Evolutionary conservation across 768 basidiomycete genomes (phyloP).

Genomic region (Russula emetica): DNA sequence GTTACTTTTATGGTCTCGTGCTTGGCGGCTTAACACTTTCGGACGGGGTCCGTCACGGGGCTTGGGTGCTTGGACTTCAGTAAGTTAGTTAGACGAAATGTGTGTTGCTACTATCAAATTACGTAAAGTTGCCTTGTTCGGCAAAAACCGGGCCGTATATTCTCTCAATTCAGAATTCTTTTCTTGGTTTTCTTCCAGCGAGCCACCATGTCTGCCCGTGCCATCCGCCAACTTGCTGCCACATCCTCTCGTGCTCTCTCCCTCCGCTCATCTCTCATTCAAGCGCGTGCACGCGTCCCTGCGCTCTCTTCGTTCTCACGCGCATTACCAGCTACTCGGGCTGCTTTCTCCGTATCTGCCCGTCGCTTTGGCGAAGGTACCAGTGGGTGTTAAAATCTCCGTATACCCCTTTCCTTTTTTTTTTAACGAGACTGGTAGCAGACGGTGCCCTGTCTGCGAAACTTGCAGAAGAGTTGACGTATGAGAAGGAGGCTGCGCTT

Average conservation of each 20-base stretch:
- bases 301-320: conserved; percentile 28
- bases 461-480: conserved; percentile 77
- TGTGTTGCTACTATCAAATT: too few relatives aligned
- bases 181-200: neutral
- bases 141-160: neutral
- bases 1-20: conserved; percentile 14
- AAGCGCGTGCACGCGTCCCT: conserved; percentile 31
- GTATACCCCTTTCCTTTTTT: neutral
- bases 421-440: conserved; percentile 39
- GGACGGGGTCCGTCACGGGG: conserved; percentile 17
- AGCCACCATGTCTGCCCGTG: conserved; percentile 56
- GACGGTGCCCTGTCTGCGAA: conserved; percentile 73
- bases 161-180: too few relatives aligned
- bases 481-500: conserved; percentile 63
- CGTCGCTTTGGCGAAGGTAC: conserved; percentile 42
- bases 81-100: too few relatives aligned
- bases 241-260: conserved; percentile 41
- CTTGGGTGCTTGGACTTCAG: neutral
- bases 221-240: conserved; percentile 53
- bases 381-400: conserved; percentile 35
- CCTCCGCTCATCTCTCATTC: conserved; percentile 28
- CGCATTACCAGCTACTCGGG: conserved; percentile 30
- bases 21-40: conserved; percentile 21
- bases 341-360: conserved; percentile 42
- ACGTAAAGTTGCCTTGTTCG: neutral